These are phyloP conservation scores for Nasturtium officinale DNA, from an alignment of 345 rosid species.

Conservation along the genomic window DNA sequence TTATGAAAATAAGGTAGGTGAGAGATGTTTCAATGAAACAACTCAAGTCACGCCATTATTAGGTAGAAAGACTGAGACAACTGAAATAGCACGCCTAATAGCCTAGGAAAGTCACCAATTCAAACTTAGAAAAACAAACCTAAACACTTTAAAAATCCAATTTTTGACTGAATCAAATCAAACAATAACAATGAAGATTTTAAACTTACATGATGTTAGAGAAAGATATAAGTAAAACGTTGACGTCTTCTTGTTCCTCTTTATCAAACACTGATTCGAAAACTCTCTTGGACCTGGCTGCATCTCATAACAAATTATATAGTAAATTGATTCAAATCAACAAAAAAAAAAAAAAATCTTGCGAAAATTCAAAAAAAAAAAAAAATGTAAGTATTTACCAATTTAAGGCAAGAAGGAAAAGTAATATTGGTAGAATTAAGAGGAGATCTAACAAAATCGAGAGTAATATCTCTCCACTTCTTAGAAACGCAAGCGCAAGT, in stretches of 20 bases:
- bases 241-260: slow-evolving; percentile 70
- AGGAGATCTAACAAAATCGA: slow-evolving; percentile 60
- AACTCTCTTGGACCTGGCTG: slow-evolving; percentile 78
- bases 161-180: slow-evolving; percentile 41
- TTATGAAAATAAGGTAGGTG: slow-evolving; percentile 24
- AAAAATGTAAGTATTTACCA: slow-evolving; percentile 47
- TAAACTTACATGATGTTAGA: slow-evolving; percentile 66
- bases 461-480: slow-evolving; percentile 78
- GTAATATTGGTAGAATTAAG: slow-evolving; percentile 60
- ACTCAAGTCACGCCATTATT: slow-evolving; percentile 21
- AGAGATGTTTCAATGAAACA: slow-evolving; percentile 23
- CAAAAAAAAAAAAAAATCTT: no score
- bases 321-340: no score
- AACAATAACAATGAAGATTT: background rate
- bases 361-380: background rate
- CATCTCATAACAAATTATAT: slow-evolving; percentile 38
- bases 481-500: slow-evolving; percentile 81
- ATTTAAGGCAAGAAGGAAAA: slow-evolving; percentile 89
- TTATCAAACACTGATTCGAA: slow-evolving; percentile 77
- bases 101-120: slow-evolving; percentile 18
- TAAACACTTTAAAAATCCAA: slow-evolving; percentile 34
- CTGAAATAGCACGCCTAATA: slow-evolving; percentile 33
- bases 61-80: slow-evolving; percentile 43
- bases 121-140: slow-evolving; percentile 20
- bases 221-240: slow-evolving; percentile 79